phyloP scores from a whole-genome alignment of 768 basidiomycete genomes.

The Russula sp. region DNA sequence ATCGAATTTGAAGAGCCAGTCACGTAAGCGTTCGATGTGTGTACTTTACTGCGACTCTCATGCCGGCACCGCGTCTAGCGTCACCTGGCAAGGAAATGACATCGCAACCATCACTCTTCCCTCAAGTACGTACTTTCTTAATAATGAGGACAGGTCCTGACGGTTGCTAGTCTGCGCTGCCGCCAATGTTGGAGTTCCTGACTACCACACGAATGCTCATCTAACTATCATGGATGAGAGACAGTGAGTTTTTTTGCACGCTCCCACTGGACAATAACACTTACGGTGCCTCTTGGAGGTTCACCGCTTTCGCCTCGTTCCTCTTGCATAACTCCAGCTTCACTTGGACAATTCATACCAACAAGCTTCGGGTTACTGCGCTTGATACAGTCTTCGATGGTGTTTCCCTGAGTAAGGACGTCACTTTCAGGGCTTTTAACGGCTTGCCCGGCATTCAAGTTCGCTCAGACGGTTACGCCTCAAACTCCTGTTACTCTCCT shows the following conservation, averaged over 20 bases:
- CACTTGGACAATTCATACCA: conserved; percentile 64
- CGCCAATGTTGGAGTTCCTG: conserved; percentile 60
- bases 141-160: background rate
- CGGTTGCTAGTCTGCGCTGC: conserved; percentile 50
- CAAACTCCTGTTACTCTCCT: conserved; percentile 30
- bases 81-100: conserved; percentile 55
- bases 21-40: conserved; percentile 36
- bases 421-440: conserved; percentile 67
- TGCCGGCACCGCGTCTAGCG: conserved; percentile 32
- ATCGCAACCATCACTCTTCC: conserved; percentile 64
- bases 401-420: conserved; percentile 51
- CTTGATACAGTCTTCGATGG: conserved; percentile 65
- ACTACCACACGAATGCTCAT: conserved; percentile 47
- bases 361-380: conserved; percentile 55
- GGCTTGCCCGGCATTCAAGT: conserved; percentile 64
- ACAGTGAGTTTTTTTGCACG: conserved; percentile 34
- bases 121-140: conserved; percentile 36
- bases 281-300: conserved; percentile 32
- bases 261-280: background rate
- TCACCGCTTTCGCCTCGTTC: conserved; percentile 60
- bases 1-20: conserved; percentile 63
- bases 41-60: background rate
- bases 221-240: conserved; percentile 51
- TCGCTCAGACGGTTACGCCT: conserved; percentile 30
- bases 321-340: conserved; percentile 60